Conservation (phyloP, 805 yeast species). For the Citeromyces matritensis region DNA sequence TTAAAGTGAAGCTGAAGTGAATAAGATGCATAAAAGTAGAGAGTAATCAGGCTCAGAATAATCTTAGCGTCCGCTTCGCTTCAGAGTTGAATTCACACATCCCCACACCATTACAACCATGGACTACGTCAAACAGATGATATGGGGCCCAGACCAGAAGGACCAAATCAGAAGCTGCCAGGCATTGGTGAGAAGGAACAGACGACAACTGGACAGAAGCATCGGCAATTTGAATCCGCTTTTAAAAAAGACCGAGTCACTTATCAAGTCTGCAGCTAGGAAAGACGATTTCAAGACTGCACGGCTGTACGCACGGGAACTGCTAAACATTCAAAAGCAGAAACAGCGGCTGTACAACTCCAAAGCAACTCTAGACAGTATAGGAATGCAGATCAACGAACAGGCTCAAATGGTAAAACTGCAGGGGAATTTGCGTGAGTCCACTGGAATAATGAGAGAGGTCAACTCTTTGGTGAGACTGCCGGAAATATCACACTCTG, state of each 20-base stretch:
- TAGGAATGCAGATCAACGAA: conserved; percentile 81
- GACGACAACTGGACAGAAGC: conserved; percentile 73
- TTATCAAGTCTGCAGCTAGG: conserved; percentile 64
- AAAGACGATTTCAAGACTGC: conserved; percentile 68
- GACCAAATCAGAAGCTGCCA: conserved; percentile 76
- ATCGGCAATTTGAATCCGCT: conserved; percentile 39
- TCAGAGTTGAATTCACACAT: no score
- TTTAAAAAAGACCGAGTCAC: conserved; percentile 62
- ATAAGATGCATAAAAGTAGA: no score
- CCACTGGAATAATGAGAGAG: conserved; percentile 77
- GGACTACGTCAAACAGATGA: conserved; percentile 76
- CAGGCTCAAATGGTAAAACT: conserved; percentile 77
- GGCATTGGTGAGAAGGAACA: conserved; percentile 66
- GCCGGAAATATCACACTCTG: conserved; percentile 69
- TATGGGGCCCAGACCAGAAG: conserved; percentile 95
- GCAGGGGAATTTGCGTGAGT: conserved; percentile 65
- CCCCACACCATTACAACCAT: conserved; percentile 17
- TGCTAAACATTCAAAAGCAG: conserved; percentile 60
- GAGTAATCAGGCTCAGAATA: no score
- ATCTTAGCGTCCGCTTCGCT: no score
- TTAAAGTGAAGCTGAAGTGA: no score
- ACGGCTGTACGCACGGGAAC: conserved; percentile 67
- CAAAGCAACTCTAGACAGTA: conserved; percentile 74
- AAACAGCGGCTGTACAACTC: conserved; percentile 61
- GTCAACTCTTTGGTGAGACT: conserved; percentile 65